Evolutionary conservation across 768 basidiomycete genomes (phyloP).

Genomic region (Mycena galopus): DNA sequence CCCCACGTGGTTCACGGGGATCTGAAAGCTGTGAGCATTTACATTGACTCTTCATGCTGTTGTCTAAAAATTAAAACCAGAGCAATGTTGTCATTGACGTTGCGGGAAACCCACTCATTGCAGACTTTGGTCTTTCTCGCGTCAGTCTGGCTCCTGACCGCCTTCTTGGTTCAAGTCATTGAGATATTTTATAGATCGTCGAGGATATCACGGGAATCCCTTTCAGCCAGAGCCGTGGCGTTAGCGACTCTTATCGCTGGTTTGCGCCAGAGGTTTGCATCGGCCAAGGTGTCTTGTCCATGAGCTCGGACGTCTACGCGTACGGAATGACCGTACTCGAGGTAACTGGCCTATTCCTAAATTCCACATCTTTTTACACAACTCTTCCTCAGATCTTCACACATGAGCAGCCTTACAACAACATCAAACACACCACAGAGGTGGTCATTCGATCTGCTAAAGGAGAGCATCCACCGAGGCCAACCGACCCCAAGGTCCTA

Average conservation of each 20-base stretch:
- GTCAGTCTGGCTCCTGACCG: slow-evolving; percentile 43
- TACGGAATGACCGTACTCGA: slow-evolving; percentile 71
- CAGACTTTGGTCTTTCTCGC: slow-evolving; percentile 71
- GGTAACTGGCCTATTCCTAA: slow-evolving; percentile 43
- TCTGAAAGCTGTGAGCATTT: slow-evolving; percentile 59
- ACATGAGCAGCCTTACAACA: slow-evolving; percentile 64
- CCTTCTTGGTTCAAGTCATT: neutral
- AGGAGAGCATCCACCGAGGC: slow-evolving; percentile 60
- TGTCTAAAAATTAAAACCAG: slow-evolving; percentile 42
- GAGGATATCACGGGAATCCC: slow-evolving; percentile 70
- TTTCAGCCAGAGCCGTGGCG: slow-evolving; percentile 65
- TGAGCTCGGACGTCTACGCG: slow-evolving; percentile 66
- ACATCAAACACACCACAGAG: slow-evolving; percentile 64
- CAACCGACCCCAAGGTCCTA: slow-evolving; percentile 48
- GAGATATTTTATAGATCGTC: slow-evolving; percentile 55
- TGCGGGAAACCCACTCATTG: slow-evolving; percentile 61
- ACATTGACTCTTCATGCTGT: neutral
- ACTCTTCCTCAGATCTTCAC: slow-evolving; percentile 60
- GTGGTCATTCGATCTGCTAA: slow-evolving; percentile 58
- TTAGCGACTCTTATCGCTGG: slow-evolving; percentile 63
- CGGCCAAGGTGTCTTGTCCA: slow-evolving; percentile 62
- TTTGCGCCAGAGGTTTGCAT: slow-evolving; percentile 69
- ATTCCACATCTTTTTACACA: neutral
- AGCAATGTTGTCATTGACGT: slow-evolving; percentile 62
- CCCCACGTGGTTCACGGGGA: slow-evolving; percentile 69